phyloP scores from a whole-genome alignment of 164 flowering plant species.

The Buxus sempervirens region DNA sequence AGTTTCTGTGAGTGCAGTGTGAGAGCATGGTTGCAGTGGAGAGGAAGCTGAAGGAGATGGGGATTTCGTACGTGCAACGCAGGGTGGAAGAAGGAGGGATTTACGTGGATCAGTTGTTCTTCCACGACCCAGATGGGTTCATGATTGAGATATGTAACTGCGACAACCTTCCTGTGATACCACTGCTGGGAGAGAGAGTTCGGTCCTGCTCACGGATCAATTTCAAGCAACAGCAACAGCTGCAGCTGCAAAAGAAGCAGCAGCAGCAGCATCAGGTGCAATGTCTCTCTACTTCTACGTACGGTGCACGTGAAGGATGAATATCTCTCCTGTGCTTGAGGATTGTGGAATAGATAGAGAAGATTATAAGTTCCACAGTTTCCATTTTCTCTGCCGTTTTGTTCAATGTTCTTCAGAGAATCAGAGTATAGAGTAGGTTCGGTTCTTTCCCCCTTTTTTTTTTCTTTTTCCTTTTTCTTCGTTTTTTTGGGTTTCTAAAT shows the following conservation, averaged over 20 bases:
- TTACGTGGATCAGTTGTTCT: conserved; percentile 69
- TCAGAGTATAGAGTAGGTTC: too few species aligned
- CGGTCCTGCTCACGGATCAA: conserved; percentile 44
- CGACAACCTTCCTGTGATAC: conserved; percentile 69
- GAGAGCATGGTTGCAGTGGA: conserved; percentile 79
- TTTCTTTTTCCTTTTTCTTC: too few species aligned
- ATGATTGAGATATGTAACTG: conserved; percentile 93
- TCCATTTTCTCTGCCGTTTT: too few species aligned
- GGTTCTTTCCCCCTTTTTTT: too few species aligned
- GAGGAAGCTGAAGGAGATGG: conserved; percentile 65
- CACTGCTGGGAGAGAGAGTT: conserved; percentile 48
- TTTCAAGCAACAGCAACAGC: conserved; percentile 34
- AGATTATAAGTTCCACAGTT: too few species aligned
- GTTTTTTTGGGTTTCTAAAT: too few species aligned
- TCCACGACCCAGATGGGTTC: conserved; percentile 91
- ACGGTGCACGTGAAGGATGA: neutral
- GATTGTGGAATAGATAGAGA: neutral
- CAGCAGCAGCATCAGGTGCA: conserved; percentile 1
- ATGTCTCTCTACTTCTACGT: conserved; percentile 1
- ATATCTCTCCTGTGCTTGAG: neutral
- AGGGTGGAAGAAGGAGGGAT: conserved; percentile 71
- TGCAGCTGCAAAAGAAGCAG: too few species aligned
- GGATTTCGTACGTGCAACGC: conserved; percentile 34
- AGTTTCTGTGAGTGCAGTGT: conserved; percentile 43
- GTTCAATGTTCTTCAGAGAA: too few species aligned